Base-by-base conservation (phyloP, 1,139 yeast species). In the Yamadazyma jaroonii region DNA sequence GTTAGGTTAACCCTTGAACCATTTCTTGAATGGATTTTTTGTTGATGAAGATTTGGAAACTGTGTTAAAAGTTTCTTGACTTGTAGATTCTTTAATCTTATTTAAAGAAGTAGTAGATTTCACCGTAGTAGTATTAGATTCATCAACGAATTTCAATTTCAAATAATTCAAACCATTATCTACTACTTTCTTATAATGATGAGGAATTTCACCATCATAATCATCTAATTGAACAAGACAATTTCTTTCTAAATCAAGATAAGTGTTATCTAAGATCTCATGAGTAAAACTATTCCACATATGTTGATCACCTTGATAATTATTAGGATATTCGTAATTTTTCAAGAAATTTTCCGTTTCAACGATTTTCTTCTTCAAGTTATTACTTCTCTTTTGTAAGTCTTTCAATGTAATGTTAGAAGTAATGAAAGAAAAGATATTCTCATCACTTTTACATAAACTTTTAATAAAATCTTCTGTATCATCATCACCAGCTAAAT, bases 391-490 rank as follows among this genome's bases (percentile, higher is more conserved):
- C 41, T 70, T 67, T 47, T 69, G 75, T 25, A 77, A 47, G 42
- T 77, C 81, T 36, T 61, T 62, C 30, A 76, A 53, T 0, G 76
- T 67, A 32, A 74, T 65, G 46, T 67, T 71, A 31, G 73, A 65
- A 6, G 65, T 65, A 30, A 71, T 70, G 51, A 69, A 72, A 26
- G 73, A 66, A 43, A 71, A 71, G 15, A 72, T 64, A 38, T 69
- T 66, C 43, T 69, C 76, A 48, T 70, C 65, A 45, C 63, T 61
- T 31, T 72, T 60, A 37, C 74, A 59, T 37, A 74, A 65, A 35
- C 76, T 64, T 41, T 73, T 75, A 38, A 75, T 63, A 43, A 76
- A 71, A n/a, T 78, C 72, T 45, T 71, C 76, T 8, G 76, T 67
- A 44, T 70, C 75, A 42, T 67, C 63, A 39, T 70, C 73, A 7